A percentile compares a stretch with the other conserved stretches of the same genome.
phyloP scores from a whole-genome alignment of 306 rosid genomes.

The Neltuma alba region DNA sequence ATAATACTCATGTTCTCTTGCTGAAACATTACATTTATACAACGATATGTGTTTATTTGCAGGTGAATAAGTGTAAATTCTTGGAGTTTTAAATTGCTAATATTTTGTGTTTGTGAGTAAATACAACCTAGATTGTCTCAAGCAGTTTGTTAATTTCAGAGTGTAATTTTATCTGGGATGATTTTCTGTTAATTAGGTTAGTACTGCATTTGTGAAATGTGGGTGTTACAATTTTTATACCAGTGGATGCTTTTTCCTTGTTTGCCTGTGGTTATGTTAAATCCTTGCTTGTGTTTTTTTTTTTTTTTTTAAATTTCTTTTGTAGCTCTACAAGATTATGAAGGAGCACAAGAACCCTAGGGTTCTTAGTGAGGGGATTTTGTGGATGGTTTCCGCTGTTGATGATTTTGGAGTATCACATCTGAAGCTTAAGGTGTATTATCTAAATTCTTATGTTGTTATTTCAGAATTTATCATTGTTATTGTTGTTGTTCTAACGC shows the following conservation, averaged over 20 bases:
- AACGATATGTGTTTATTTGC: not conserved
- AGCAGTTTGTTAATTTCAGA: not conserved
- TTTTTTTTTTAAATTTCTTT: not conserved
- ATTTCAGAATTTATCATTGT: not conserved
- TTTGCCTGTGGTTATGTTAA: constrained; percentile 26
- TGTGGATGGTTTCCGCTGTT: constrained; percentile 97
- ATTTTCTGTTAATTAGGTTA: not conserved
- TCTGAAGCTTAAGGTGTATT: constrained; percentile 85
- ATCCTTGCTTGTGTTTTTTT: not conserved
- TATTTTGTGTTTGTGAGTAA: not conserved
- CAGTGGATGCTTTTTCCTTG: not conserved
- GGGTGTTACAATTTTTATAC: not conserved
- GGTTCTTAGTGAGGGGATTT: constrained; percentile 95
- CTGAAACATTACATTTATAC: not conserved
- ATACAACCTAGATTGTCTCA: not conserved
- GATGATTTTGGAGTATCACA: constrained; percentile 93
- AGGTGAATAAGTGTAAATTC: not conserved
- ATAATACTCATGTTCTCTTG: not conserved
- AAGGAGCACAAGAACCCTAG: constrained; percentile 99
- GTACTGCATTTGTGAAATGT: not conserved
- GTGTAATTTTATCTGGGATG: not conserved
- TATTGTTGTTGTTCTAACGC: not conserved
- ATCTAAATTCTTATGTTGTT: constrained; percentile 8
- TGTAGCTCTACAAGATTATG: constrained; percentile 89
- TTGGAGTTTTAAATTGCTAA: not conserved